Percentiles rank a stretch among this genome's conserved stretches.
Evolutionary conservation across 2,329 filamentous ascomycete genomes (phyloP).

Genomic region (Fusarium caatingaense): DNA sequence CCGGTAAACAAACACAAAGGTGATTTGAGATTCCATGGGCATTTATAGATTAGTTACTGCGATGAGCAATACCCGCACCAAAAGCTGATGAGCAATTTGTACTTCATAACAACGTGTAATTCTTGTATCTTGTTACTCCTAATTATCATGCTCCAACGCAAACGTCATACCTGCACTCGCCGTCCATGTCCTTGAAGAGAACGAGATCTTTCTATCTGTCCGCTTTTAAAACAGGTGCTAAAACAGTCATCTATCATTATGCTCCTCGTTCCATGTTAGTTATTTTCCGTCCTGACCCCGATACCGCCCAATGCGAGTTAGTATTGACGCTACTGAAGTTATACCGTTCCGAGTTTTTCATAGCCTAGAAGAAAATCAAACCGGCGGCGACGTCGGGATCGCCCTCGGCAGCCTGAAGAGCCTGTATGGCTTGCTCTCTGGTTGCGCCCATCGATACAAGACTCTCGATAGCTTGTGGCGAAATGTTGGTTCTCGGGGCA

Average conservation of each 20-base stretch:
- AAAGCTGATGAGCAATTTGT: slow-evolving; percentile 31
- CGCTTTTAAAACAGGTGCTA: slow-evolving; percentile 16
- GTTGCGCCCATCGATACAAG: slow-evolving; percentile 83
- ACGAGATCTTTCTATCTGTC: slow-evolving; percentile 42
- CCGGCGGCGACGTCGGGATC: slow-evolving; percentile 91
- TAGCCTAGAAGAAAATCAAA: slow-evolving; percentile 69
- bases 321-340: slow-evolving; percentile 11
- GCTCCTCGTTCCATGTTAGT: slow-evolving; percentile 21
- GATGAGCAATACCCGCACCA: slow-evolving; percentile 31
- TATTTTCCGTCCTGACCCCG: slow-evolving; percentile 25
- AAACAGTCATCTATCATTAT: slow-evolving; percentile 41
- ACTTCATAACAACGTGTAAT: slow-evolving; percentile 31
- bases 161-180: slow-evolving; percentile 20
- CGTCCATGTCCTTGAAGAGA: slow-evolving; percentile 11
- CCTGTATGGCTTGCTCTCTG: slow-evolving; percentile 79
- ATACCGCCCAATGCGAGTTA: slow-evolving; percentile 21
- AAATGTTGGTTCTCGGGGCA: slow-evolving; percentile 53
- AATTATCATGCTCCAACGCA: slow-evolving; percentile 25
- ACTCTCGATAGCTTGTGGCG: slow-evolving; percentile 77
- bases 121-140: slow-evolving; percentile 32
- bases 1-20: slow-evolving; percentile 62
- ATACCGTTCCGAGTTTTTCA: slow-evolving; percentile 4
- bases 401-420: slow-evolving; percentile 83
- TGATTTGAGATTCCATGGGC: not conserved
- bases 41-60: slow-evolving; percentile 28